Evolutionary conservation across 176 grass and related monocot genomes (phyloP).

Genomic region (Ensete ventricosum): DNA sequence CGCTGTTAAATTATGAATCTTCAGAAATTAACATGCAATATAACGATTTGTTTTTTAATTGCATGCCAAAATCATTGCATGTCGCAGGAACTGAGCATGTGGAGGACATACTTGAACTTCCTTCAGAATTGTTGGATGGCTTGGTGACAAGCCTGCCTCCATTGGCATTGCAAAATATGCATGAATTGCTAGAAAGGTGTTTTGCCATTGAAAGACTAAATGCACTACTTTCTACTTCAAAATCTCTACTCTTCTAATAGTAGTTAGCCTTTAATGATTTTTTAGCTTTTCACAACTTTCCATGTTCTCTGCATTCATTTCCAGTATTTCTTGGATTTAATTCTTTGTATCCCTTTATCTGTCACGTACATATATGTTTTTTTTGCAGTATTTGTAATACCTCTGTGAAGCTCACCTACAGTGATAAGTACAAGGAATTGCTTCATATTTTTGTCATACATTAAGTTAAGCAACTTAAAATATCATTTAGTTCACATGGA

Average conservation of each 20-base stretch:
- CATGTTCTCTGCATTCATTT: not conserved
- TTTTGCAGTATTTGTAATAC: not conserved
- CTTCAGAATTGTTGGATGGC: conserved; percentile 23
- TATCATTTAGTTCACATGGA: not conserved
- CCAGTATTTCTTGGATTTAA: not conserved
- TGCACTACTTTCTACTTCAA: not conserved
- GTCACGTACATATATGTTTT: not conserved
- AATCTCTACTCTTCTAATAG: not conserved
- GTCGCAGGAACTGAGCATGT: conserved; percentile 25
- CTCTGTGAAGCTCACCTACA: not conserved
- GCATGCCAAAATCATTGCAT: not conserved
- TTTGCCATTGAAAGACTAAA: not conserved
- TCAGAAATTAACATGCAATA: not conserved
- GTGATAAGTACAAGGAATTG: not conserved
- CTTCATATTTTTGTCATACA: not conserved
- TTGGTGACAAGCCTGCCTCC: conserved; percentile 28
- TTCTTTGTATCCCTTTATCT: no score
- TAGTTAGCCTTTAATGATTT: not conserved
- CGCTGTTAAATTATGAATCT: not conserved
- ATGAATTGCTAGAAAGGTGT: conserved; percentile 30
- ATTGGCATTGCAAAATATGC: conserved; percentile 41
- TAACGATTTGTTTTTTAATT: not conserved
- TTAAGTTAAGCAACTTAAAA: not conserved
- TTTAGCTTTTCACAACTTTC: not conserved
- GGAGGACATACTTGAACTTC: conserved; percentile 33